Conservation (phyloP, 345 rosid species). For the Hypericum androsaemum region DNA sequence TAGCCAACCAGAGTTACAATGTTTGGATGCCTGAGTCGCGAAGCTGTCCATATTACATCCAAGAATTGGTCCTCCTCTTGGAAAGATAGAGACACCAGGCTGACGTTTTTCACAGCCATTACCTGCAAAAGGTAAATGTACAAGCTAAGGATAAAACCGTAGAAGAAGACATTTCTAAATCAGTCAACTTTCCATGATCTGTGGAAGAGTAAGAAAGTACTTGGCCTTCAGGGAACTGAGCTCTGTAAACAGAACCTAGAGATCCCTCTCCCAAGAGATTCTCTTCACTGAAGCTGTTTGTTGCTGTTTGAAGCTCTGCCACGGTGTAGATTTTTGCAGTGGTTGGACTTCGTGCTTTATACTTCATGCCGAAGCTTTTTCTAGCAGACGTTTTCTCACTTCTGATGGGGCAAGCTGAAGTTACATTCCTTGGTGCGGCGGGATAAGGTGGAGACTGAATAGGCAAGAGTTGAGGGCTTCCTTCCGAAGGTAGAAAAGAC, state of each 20-base stretch:
- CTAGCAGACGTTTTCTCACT: slow-evolving; percentile 30
- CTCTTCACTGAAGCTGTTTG: slow-evolving; percentile 61
- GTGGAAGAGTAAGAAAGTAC: slow-evolving; percentile 24
- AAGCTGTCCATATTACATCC: slow-evolving; percentile 54
- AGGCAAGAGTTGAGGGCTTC: slow-evolving; percentile 36
- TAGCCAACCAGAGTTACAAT: slow-evolving; percentile 68
- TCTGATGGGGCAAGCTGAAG: slow-evolving; percentile 27
- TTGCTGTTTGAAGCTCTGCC: slow-evolving; percentile 69
- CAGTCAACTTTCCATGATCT: neutral
- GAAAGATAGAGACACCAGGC: slow-evolving; percentile 53
- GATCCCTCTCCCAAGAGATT: slow-evolving; percentile 76
- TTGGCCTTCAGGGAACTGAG: slow-evolving; percentile 60
- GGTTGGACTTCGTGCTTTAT: slow-evolving; percentile 25
- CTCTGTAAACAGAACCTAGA: slow-evolving; percentile 82
- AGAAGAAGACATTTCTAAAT: neutral
- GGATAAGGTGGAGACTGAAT: slow-evolving; percentile 30
- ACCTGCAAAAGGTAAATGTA: slow-evolving; percentile 25
- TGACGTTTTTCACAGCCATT: slow-evolving; percentile 66
- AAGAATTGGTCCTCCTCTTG: slow-evolving; percentile 68
- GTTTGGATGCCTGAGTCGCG: slow-evolving; percentile 71
- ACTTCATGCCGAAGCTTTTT: slow-evolving; percentile 38
- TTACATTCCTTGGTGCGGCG: slow-evolving; percentile 18
- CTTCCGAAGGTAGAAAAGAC: slow-evolving; percentile 28
- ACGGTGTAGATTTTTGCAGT: slow-evolving; percentile 44
- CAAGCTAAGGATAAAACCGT: slow-evolving; percentile 3